Percentiles rank a stretch among this genome's conserved stretches.
These are phyloP conservation scores for Spongispora temasekensis DNA, from an alignment of 1,284 basidiomycete species.

Conservation along the genomic window DNA sequence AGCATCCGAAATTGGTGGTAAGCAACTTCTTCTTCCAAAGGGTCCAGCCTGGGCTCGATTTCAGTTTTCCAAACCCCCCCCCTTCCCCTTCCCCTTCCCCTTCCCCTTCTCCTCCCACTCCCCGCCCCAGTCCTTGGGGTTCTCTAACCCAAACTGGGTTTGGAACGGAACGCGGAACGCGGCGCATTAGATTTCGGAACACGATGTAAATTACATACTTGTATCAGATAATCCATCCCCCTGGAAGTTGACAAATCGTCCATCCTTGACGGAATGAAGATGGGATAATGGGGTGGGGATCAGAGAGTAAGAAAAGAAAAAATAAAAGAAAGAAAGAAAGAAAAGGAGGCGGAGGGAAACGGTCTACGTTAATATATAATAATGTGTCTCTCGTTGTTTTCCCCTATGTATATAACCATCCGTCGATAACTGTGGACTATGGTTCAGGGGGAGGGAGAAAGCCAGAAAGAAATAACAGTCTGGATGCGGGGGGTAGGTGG, in stretches of 20 bases:
- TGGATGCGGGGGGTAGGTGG: background rate
- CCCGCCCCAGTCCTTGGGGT: too few species aligned
- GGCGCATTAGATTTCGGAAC: slow-evolving; percentile 23
- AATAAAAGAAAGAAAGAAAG: too few species aligned
- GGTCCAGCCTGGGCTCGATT: too few species aligned
- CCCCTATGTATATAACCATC: slow-evolving; percentile 16
- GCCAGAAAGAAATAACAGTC: too few species aligned
- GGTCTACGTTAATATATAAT: slow-evolving; percentile 13
- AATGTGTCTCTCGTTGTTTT: slow-evolving; percentile 1
- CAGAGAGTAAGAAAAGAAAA: background rate
- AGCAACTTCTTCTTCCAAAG: too few species aligned
- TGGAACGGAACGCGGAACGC: background rate
- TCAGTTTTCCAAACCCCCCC: too few species aligned
- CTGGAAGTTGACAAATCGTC: slow-evolving; percentile 28
- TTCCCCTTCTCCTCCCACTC: background rate
- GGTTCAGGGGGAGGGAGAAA: too few species aligned
- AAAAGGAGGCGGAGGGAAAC: too few species aligned
- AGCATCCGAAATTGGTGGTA: too few species aligned
- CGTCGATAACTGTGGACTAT: too few species aligned
- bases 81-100: background rate
- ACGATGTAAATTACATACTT: slow-evolving; percentile 33
- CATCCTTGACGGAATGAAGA: slow-evolving; percentile 28
- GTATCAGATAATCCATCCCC: slow-evolving; percentile 25
- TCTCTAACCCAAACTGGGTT: too few species aligned
- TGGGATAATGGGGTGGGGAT: slow-evolving; percentile 1